A percentile compares a stretch with the other conserved stretches of the same genome.
phyloP scores from a whole-genome alignment of 768 basidiomycete species.

The Naganishia antarctica region DNA sequence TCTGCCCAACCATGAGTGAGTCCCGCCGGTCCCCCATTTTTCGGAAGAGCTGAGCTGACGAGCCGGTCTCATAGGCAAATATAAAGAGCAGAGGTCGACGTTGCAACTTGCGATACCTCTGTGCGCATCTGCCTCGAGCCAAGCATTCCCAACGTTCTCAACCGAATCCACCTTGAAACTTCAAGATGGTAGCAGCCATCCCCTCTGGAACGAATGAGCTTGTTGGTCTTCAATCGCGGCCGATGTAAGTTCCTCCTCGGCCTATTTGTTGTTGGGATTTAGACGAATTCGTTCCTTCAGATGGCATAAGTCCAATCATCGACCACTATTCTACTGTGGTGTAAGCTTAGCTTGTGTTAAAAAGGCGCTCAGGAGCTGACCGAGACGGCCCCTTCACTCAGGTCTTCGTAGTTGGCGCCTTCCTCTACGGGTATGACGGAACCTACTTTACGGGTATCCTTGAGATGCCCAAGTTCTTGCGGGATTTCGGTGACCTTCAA shows the following conservation, averaged over 20 bases:
- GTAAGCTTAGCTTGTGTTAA: no score
- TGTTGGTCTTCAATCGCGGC: slow-evolving; percentile 17
- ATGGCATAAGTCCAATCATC: slow-evolving; percentile 26
- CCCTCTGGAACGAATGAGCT: slow-evolving; percentile 16
- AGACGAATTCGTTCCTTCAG: background rate
- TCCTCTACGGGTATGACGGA: slow-evolving; percentile 39
- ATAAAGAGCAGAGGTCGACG: background rate
- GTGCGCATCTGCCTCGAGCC: no score
- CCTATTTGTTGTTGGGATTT: background rate
- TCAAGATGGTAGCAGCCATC: slow-evolving; percentile 25
- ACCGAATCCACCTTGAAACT: background rate
- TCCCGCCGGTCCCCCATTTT: slow-evolving; percentile 13
- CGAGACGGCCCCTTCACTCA: background rate
- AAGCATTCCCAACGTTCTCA: no score
- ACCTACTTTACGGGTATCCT: slow-evolving; percentile 45
- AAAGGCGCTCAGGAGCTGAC: no score
- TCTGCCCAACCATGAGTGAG: background rate
- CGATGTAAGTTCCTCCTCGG: slow-evolving; percentile 10
- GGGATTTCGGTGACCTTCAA: slow-evolving; percentile 35
- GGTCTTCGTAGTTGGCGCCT: slow-evolving; percentile 29
- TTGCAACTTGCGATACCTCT: no score
- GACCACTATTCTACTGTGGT: slow-evolving; percentile 25
- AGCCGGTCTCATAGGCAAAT: background rate
- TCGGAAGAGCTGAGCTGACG: background rate
- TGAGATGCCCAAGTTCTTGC: slow-evolving; percentile 34